A percentile compares a stretch with the other conserved stretches of the same genome.
These are phyloP conservation scores for Pseudoscleropodium purum DNA, from an alignment of 225 moss, liverwort and hornwort species.

Conservation along the genomic window DNA sequence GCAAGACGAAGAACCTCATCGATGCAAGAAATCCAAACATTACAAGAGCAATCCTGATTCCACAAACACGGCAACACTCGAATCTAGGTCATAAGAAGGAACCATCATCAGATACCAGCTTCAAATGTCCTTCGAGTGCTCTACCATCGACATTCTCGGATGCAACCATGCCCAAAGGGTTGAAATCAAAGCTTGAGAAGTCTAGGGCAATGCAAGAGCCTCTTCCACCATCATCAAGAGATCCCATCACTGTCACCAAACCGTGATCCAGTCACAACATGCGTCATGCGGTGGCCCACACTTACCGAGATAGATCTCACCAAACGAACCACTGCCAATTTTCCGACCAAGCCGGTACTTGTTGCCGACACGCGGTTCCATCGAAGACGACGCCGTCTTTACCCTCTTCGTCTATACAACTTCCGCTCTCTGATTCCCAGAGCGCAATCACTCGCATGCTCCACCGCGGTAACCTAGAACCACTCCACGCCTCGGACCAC, in stretches of 20 bases:
- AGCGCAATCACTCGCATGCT: constrained; percentile 20
- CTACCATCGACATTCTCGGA: neutral
- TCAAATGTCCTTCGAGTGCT: neutral
- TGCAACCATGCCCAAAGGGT: neutral
- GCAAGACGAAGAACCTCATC: neutral
- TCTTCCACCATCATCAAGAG: neutral
- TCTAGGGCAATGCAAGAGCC: neutral
- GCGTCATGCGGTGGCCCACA: neutral
- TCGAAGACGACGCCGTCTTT: constrained; percentile 33
- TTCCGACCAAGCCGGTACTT: constrained; percentile 88
- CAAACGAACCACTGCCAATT: constrained; percentile 87
- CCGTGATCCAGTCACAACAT: neutral
- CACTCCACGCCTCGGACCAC: neutral
- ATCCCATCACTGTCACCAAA: neutral
- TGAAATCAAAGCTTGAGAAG: neutral
- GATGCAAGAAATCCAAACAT: neutral
- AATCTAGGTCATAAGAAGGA: neutral
- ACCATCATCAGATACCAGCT: neutral
- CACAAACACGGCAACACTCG: neutral
- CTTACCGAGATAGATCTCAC: constrained; percentile 88
- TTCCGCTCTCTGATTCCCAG: neutral
- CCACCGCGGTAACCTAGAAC: constrained; percentile 1
- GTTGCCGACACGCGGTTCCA: constrained; percentile 95
- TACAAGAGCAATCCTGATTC: neutral
- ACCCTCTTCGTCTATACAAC: constrained; percentile 1